A percentile compares a stretch with the other conserved stretches of the same genome.
Conservation (phyloP, 148 eudicot species). For the Vaccinium darrowii region DNA sequence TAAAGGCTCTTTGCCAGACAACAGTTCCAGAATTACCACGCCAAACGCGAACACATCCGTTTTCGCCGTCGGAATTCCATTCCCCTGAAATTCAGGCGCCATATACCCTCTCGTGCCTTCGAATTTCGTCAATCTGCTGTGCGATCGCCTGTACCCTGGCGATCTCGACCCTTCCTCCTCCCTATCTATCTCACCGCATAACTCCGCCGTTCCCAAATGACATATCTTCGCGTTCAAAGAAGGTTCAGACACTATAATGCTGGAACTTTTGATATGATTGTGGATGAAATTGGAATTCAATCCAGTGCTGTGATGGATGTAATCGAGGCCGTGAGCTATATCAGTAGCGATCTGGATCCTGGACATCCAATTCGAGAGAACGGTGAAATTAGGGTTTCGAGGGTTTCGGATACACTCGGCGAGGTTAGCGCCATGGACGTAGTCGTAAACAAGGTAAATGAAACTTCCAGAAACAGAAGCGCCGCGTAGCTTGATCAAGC, state of each 20-base stretch:
- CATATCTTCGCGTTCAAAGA: conserved; percentile 57
- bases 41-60: conserved; percentile 89
- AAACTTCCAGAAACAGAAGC: conserved; percentile 61
- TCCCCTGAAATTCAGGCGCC: conserved; percentile 76
- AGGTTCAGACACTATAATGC: conserved; percentile 51
- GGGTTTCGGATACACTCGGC: conserved; percentile 67
- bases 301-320: conserved; percentile 80
- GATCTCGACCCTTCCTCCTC: neutral
- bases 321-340: conserved; percentile 80
- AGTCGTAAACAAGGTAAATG: conserved; percentile 72
- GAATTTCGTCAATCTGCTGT: conserved; percentile 39
- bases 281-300: conserved; percentile 55
- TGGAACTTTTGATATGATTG: conserved; percentile 73
- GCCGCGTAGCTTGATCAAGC: conserved; percentile 59
- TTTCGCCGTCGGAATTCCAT: conserved; percentile 61
- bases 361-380: conserved; percentile 63
- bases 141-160: conserved; percentile 17
- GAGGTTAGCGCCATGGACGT: conserved; percentile 57
- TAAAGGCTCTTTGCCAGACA: conserved; percentile 73
- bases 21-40: conserved; percentile 73
- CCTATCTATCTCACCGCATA: conserved; percentile 56
- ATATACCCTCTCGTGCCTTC: conserved; percentile 91
- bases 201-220: conserved; percentile 84
- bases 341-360: conserved; percentile 64
- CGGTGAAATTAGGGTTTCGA: conserved; percentile 62